Percentiles rank a stretch among this genome's conserved stretches.
phyloP scores from a whole-genome alignment of 805 yeast species.

The Myxozyma neglecta region DNA sequence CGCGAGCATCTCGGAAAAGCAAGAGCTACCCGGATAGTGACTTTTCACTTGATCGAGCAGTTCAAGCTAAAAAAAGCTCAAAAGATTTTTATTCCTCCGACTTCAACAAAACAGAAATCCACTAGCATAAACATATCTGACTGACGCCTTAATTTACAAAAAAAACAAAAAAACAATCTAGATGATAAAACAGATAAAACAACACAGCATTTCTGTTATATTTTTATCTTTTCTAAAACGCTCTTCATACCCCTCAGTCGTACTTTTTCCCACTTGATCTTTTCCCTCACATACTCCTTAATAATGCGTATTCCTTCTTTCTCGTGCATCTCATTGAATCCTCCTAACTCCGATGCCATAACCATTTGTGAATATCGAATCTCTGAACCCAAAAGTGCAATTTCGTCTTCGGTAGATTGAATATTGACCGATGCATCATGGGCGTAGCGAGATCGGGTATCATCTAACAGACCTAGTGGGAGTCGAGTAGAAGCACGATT shows the following conservation, averaged over 20 bases:
- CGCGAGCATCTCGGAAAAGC: no score
- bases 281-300: constrained; percentile 23
- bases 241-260: constrained; percentile 24
- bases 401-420: constrained; percentile 35
- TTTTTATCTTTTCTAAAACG: constrained; percentile 21
- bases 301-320: constrained; percentile 37
- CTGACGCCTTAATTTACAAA: no score
- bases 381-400: constrained; percentile 37
- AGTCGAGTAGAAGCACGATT: constrained; percentile 32
- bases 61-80: no score
- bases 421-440: constrained; percentile 38
- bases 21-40: no score
- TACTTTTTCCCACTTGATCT: constrained; percentile 30
- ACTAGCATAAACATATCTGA: no score
- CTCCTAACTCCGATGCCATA: constrained; percentile 44
- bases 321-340: constrained; percentile 42
- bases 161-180: neutral
- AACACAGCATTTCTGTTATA: neutral
- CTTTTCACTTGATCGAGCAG: no score
- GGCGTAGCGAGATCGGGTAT: constrained; percentile 39
- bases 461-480: constrained; percentile 41
- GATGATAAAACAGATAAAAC: neutral
- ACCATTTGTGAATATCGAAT: constrained; percentile 41
- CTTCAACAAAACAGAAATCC: no score
- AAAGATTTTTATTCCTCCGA: no score